Conservation (phyloP, 2,329 filamentous ascomycete genomes). For the Diaporthe sp. region DNA sequence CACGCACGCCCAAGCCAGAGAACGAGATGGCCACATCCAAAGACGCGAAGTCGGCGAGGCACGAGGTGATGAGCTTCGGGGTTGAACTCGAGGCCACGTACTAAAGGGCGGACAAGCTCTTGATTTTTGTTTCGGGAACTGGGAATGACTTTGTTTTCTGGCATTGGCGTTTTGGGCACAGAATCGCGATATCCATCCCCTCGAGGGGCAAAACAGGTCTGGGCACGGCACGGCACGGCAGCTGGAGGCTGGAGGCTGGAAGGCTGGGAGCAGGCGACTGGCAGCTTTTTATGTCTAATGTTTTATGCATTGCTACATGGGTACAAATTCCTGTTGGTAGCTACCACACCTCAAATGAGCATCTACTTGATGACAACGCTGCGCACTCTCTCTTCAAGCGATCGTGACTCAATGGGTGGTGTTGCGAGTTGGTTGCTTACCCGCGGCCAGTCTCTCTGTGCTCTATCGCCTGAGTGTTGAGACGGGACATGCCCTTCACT, state of each 20-base stretch:
- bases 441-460: not conserved
- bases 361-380: not conserved
- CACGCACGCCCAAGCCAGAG: constrained; percentile 44
- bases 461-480: no score
- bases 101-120: not conserved
- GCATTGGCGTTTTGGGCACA: constrained; percentile 34
- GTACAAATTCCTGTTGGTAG: constrained; percentile 33
- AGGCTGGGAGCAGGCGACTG: constrained; percentile 8
- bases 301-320: constrained; percentile 39
- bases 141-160: constrained; percentile 28
- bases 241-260: not conserved
- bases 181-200: constrained; percentile 25
- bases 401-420: not conserved
- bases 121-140: constrained; percentile 2
- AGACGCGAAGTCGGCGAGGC: constrained; percentile 34
- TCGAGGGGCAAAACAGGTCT: constrained; percentile 29
- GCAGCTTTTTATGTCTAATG: constrained; percentile 39
- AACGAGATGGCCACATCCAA: constrained; percentile 35
- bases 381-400: not conserved
- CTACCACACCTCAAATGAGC: constrained; percentile 29
- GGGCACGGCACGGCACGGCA: constrained; percentile 27
- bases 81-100: constrained; percentile 19
- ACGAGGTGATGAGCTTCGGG: constrained; percentile 35
- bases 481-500: not conserved
- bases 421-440: not conserved